Percentiles rank a stretch among this genome's conserved stretches.
Evolutionary conservation across 768 basidiomycete genomes (phyloP).

Genomic region (Porphyrellus cyaneotinctus): DNA sequence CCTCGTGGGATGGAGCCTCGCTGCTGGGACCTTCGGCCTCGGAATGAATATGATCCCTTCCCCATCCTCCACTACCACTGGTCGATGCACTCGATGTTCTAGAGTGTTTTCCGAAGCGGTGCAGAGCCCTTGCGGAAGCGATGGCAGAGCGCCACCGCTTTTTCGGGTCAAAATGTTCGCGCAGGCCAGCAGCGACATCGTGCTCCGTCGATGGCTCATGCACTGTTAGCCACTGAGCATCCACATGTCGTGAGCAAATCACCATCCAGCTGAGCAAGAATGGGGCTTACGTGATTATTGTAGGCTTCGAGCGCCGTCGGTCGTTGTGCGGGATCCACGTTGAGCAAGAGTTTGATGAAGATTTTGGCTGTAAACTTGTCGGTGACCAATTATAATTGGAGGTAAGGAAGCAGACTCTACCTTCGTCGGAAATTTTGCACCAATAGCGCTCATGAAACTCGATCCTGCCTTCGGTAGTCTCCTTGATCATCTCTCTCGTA

Average conservation of each 20-base stretch:
- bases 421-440: slow-evolving; percentile 80
- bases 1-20: slow-evolving; percentile 34
- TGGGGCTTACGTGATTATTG: slow-evolving; percentile 51
- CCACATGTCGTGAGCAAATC: neutral
- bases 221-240: slow-evolving; percentile 65
- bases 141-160: slow-evolving; percentile 76
- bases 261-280: neutral
- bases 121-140: slow-evolving; percentile 39
- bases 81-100: slow-evolving; percentile 27
- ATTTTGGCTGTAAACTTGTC: slow-evolving; percentile 57
- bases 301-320: slow-evolving; percentile 73
- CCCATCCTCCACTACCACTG: slow-evolving; percentile 35
- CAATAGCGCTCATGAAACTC: slow-evolving; percentile 95
- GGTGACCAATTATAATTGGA: neutral
- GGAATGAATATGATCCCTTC: slow-evolving; percentile 27
- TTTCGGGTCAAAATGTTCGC: slow-evolving; percentile 77
- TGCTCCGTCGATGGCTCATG: slow-evolving; percentile 63
- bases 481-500: slow-evolving; percentile 64
- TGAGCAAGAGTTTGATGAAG: slow-evolving; percentile 72
- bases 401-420: slow-evolving; percentile 34
- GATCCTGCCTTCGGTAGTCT: slow-evolving; percentile 81
- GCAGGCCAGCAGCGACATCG: slow-evolving; percentile 69
- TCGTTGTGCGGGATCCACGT: slow-evolving; percentile 65
- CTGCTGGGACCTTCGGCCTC: slow-evolving; percentile 31
- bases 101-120: slow-evolving; percentile 30